Percentiles rank a stretch among this genome's conserved stretches.
phyloP scores from a whole-genome alignment of 495 filamentous ascomycete genomes.

The Parachaetomium inaequale region DNA sequence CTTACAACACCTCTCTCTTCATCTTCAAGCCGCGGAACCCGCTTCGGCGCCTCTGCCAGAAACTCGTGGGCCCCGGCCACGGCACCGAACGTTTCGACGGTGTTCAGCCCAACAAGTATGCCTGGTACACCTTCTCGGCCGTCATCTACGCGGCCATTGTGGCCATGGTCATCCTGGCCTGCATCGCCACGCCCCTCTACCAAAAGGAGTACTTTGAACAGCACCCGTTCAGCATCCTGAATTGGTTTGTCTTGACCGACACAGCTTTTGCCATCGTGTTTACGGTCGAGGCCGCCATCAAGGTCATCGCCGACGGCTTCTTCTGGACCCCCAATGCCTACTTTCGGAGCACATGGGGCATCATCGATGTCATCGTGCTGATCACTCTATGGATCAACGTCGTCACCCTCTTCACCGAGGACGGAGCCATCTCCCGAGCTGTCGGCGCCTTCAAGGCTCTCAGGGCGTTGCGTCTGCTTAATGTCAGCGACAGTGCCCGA shows the following conservation, averaged over 20 bases:
- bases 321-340: conserved; percentile 98
- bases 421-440: conserved; percentile 77
- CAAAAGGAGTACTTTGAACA: conserved; percentile 74
- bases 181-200: conserved; percentile 89
- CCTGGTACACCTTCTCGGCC: conserved; percentile 91
- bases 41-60: conserved; percentile 78
- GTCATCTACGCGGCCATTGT: conserved; percentile 94
- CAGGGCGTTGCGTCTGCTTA: conserved; percentile 86
- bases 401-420: conserved; percentile 67
- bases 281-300: conserved; percentile 82
- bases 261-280: conserved; percentile 86
- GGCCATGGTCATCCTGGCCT: conserved; percentile 93
- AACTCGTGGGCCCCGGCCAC: conserved; percentile 86
- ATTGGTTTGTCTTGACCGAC: conserved; percentile 94
- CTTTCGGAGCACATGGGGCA: conserved; percentile 92
- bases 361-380: conserved; percentile 91
- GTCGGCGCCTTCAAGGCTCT: conserved; percentile 98
- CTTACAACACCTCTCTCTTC: conserved; percentile 89
- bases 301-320: conserved; percentile 92
- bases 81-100: conserved; percentile 83
- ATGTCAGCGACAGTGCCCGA: conserved; percentile 92
- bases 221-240: conserved; percentile 50
- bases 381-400: conserved; percentile 97
- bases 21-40: conserved; percentile 75
- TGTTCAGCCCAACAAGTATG: conserved; percentile 73